Evolutionary conservation across 2,329 filamentous ascomycete species (phyloP).

Genomic region (Venturia carpophila): DNA sequence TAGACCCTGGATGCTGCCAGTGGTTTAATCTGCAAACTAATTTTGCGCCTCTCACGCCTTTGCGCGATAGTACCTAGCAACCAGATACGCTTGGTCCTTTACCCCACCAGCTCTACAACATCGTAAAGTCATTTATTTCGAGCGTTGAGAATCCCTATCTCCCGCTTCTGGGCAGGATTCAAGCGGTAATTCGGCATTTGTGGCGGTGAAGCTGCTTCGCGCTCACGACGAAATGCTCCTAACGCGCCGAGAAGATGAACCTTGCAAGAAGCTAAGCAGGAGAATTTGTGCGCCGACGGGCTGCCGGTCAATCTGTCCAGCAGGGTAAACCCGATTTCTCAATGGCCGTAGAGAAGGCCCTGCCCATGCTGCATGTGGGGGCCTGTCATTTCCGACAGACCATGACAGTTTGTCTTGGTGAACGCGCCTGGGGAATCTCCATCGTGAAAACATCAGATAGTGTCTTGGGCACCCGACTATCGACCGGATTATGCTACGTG

Average conservation of each 20-base stretch:
- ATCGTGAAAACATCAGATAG: constrained; percentile 4
- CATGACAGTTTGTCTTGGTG: neutral
- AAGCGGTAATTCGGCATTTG: neutral
- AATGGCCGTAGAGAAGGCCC: neutral
- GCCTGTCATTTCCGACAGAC: neutral
- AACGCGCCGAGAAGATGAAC: neutral
- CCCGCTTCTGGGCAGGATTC: neutral
- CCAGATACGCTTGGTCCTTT: neutral
- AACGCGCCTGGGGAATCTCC: neutral
- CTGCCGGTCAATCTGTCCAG: neutral
- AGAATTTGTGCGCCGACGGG: constrained; percentile 10
- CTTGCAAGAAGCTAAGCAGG: neutral
- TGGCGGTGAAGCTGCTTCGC: neutral
- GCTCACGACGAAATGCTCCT: neutral
- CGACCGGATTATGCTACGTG: neutral
- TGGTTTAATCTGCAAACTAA: constrained; percentile 3
- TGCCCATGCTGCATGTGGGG: constrained; percentile 10
- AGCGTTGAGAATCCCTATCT: neutral
- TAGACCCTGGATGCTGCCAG: neutral
- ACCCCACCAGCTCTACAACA: constrained; percentile 2
- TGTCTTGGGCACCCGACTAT: neutral
- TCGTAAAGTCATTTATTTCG: neutral
- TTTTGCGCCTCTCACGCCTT: constrained; percentile 9
- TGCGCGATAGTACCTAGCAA: neutral
- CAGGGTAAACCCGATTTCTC: neutral